phyloP scores from a whole-genome alignment of 1,284 basidiomycete species.

The Puccinia horiana region DNA sequence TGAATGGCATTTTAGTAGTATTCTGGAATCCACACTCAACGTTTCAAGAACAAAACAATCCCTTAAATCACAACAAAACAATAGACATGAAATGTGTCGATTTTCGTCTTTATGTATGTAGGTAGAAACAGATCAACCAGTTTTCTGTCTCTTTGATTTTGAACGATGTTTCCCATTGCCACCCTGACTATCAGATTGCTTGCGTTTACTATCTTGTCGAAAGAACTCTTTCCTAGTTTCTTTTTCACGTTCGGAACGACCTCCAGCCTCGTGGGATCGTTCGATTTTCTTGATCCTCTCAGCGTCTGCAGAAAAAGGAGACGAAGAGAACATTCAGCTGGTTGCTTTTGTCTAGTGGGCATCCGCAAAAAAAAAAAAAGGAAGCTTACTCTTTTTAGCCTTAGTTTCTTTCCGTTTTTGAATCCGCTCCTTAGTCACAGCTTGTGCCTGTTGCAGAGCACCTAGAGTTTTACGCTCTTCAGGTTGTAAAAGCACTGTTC shows the following conservation, averaged over 20 bases:
- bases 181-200: conserved; percentile 25
- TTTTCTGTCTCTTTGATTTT: conserved; percentile 32
- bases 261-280: conserved; percentile 14
- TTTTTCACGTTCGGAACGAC: conserved; percentile 47
- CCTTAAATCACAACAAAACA: not conserved
- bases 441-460: conserved; percentile 91
- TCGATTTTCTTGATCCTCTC: conserved; percentile 43
- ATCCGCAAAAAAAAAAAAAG: not conserved
- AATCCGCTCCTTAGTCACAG: conserved; percentile 84
- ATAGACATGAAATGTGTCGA: not conserved
- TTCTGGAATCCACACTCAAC: not conserved
- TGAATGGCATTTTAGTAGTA: not conserved
- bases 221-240: conserved; percentile 49
- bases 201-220: conserved; percentile 43
- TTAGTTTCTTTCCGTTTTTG: conserved; percentile 78
- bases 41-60: not conserved
- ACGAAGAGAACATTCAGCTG: not conserved
- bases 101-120: too few species aligned
- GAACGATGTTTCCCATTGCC: not conserved
- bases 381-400: conserved; percentile 59
- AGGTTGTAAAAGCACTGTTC: conserved; percentile 90
- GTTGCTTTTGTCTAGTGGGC: too few species aligned
- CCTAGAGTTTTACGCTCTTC: conserved; percentile 90
- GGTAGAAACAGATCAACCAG: conserved; percentile 1
- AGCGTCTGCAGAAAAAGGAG: conserved; percentile 22